Percentiles rank a stretch among this genome's conserved stretches.
phyloP scores from a whole-genome alignment of 139 green algal species.

The Edaphochlamys debaryana region DNA sequence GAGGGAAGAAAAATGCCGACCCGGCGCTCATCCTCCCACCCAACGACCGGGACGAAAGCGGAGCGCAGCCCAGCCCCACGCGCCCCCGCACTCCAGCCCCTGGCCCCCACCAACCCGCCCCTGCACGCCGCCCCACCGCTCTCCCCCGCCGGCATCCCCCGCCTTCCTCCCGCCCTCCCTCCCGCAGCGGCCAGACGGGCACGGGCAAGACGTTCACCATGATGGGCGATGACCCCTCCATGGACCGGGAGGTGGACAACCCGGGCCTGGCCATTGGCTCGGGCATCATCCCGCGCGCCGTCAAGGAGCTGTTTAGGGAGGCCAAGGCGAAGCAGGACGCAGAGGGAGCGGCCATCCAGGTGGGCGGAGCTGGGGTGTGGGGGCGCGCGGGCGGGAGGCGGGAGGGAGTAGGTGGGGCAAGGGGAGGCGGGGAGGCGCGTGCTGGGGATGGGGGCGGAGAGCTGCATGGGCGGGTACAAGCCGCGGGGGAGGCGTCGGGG shows the following conservation, averaged over 20 bases:
- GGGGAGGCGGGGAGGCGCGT: not conserved
- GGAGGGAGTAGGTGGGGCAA: too few relatives aligned
- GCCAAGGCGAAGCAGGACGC: conserved; percentile 35
- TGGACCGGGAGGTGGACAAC: not conserved
- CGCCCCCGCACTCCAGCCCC: too few relatives aligned
- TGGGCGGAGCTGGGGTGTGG: too few relatives aligned
- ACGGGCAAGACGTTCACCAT: conserved; percentile 78
- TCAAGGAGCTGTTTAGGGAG: conserved; percentile 65
- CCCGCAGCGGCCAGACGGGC: conserved; percentile 68
- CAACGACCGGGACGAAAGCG: too few relatives aligned
- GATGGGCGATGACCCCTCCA: conserved; percentile 51
- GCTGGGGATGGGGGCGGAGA: not conserved
- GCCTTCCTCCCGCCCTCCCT: not conserved
- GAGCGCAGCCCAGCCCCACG: too few relatives aligned
- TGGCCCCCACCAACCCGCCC: too few relatives aligned
- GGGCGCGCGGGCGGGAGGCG: not conserved
- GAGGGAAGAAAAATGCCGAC: too few relatives aligned
- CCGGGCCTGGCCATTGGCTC: not conserved
- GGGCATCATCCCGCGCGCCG: conserved; percentile 69
- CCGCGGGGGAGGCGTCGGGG: too few relatives aligned
- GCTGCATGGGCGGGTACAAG: too few relatives aligned
- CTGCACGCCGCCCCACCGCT: too few relatives aligned
- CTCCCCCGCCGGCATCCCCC: too few relatives aligned
- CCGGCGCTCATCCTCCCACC: too few relatives aligned
- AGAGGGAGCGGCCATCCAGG: conserved; percentile 31